Evolutionary conservation across 768 basidiomycete species (phyloP), one percentile per base, ranked within the genome.

Genomic region (Leccinum obscurum): DNA sequence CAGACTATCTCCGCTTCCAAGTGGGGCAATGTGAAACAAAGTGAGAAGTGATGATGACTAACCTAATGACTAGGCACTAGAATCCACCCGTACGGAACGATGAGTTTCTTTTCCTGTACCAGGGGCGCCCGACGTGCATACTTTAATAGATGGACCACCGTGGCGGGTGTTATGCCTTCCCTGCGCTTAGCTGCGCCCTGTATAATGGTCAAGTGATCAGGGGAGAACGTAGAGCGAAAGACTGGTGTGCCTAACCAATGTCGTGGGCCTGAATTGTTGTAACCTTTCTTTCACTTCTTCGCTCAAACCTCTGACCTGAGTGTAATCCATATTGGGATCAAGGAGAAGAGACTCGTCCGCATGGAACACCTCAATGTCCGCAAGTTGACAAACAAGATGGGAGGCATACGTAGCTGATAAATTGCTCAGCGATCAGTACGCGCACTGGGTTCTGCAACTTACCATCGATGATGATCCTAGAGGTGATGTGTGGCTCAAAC

Each of bases 141-240:
- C 65, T 81, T 83, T 62, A 95, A 76, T 26, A 95, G 70, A 44
- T 79, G 78, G 13, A 93, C 79, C n/a, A 90, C 76, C 1, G 85
- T 84, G 0, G 87, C 81, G 2, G 93, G 93, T 3, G 94, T 96
- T 84, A 95, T 92, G 11, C 94, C 94, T 70, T 95, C 93, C 85
- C 95, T 93, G 28, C 93, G 79, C 72, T 93, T 94, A 15, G 90
- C 94, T 4, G 90, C 89, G n/a, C 93, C 93, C 93, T 94, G n/a
- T 28, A 56, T 8, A 2, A 52, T 54, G 3, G 28, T 32, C 35
- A 11, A 60, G 51, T 24, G 11, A 60, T 60, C 56, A 52, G 58
- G 35, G 13, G 6, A 50, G 7, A 34, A 34, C 3, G n/a, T 46
- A 35, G 26, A 48, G n/a, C 0, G 15, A 4, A 4, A 3, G 10